Percentiles rank a stretch among this genome's conserved stretches.
phyloP scores from a whole-genome alignment of 148 eudicot species.

The Rhododendron griersonianum region DNA sequence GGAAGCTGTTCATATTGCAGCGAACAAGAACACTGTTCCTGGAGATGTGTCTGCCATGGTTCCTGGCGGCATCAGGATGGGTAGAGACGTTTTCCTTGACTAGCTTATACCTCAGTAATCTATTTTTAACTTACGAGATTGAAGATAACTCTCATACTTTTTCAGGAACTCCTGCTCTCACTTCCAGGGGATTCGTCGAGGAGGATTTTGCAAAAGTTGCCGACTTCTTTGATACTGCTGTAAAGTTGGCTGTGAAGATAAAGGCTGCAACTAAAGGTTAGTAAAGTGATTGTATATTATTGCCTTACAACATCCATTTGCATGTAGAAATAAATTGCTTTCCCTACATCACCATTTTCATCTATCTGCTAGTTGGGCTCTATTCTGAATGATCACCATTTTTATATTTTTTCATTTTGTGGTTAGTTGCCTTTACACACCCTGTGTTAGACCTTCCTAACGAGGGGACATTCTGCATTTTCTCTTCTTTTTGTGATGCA shows the following conservation, averaged over 20 bases:
- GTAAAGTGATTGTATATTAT: background rate
- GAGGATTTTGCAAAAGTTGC: slow-evolving; percentile 96
- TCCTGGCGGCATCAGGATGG: slow-evolving; percentile 99
- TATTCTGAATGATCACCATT: background rate
- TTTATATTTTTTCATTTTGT: background rate
- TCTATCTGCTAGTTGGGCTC: background rate
- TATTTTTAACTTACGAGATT: background rate
- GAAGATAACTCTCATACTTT: background rate
- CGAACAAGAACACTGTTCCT: slow-evolving; percentile 98
- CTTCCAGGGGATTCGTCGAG: slow-evolving; percentile 90
- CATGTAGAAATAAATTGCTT: background rate
- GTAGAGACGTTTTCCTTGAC: slow-evolving; percentile 26
- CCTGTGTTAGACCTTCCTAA: background rate
- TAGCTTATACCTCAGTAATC: background rate
- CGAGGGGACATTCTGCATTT: background rate
- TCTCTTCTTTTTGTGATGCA: slow-evolving; percentile 16
- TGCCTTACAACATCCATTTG: background rate
- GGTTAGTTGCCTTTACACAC: background rate
- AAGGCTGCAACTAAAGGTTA: slow-evolving; percentile 75
- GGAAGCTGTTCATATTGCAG: slow-evolving; percentile 95
- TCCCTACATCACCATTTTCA: background rate
- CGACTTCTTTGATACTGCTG: slow-evolving; percentile 86
- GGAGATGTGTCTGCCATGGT: slow-evolving; percentile 99
- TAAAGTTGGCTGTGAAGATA: slow-evolving; percentile 73
- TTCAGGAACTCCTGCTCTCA: slow-evolving; percentile 93